Conservation (phyloP, 2,329 filamentous ascomycete species). For the Aspergillus phoenicis region DNA sequence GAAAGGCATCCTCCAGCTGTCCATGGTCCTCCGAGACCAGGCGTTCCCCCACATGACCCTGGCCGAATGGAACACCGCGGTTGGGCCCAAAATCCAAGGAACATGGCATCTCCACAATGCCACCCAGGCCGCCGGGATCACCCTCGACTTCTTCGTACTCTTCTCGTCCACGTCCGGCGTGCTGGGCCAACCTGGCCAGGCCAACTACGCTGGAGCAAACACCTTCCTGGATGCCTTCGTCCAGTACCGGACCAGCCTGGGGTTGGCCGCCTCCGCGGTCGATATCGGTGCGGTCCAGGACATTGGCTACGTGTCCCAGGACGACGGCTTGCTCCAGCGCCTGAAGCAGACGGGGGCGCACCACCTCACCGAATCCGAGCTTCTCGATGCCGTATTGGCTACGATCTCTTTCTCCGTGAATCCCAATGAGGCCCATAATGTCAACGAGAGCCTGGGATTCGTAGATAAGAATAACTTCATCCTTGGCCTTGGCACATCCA, state of each 20-base stretch:
- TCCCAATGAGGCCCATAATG: neutral
- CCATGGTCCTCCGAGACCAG: conserved; percentile 20
- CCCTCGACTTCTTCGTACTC: conserved; percentile 49
- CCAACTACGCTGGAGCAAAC: conserved; percentile 43
- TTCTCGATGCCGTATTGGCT: neutral
- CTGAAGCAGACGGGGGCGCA: neutral
- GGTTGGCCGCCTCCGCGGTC: conserved; percentile 22
- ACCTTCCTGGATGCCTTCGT: conserved; percentile 39
- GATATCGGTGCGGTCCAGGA: conserved; percentile 27
- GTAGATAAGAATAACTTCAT: neutral
- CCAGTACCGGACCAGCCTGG: conserved; percentile 26
- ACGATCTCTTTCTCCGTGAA: neutral
- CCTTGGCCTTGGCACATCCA: neutral
- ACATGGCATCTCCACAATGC: conserved; percentile 35
- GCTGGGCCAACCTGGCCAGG: conserved; percentile 33
- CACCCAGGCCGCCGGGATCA: conserved; percentile 9
- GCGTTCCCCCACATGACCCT: conserved; percentile 28
- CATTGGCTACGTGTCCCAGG: conserved; percentile 12
- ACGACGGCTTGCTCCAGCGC: neutral
- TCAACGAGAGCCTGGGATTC: neutral
- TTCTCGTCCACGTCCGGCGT: conserved; percentile 40
- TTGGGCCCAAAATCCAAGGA: conserved; percentile 37
- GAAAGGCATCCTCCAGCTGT: conserved; percentile 26
- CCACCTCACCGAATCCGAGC: neutral
- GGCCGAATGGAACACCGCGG: conserved; percentile 32